These are phyloP conservation scores for Eucalyptus sp. DNA, from an alignment of 345 rosid species.

Conservation along the genomic window DNA sequence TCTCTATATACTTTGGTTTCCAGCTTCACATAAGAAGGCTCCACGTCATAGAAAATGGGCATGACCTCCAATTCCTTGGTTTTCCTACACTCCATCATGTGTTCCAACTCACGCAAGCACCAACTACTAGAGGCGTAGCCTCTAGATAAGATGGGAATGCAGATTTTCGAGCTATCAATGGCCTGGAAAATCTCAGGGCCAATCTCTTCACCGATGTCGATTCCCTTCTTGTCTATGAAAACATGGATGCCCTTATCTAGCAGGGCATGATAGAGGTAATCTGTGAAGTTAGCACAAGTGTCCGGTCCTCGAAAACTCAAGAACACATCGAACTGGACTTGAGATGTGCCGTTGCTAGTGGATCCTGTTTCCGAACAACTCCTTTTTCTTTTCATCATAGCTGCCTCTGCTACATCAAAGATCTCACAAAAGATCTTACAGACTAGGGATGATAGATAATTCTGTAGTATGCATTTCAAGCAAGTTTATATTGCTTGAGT, in stretches of 20 bases:
- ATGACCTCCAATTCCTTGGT: background rate
- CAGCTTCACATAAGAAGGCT: background rate
- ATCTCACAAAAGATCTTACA: too few relatives aligned
- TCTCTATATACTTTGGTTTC: background rate
- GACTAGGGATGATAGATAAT: too few relatives aligned
- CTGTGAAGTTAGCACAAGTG: background rate
- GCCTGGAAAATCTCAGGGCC: background rate
- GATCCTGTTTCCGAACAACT: background rate
- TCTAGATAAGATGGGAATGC: background rate
- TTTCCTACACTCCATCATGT: background rate
- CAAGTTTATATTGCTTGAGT: too few relatives aligned
- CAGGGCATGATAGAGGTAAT: background rate
- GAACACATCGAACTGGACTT: background rate
- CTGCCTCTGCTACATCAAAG: too few relatives aligned
- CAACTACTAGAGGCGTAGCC: background rate
- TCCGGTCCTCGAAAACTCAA: background rate
- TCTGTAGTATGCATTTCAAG: too few relatives aligned
- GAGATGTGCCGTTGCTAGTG: background rate
- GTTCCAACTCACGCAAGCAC: background rate
- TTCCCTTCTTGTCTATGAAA: background rate
- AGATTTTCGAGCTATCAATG: background rate
- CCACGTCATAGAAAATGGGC: background rate
- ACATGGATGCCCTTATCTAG: background rate
- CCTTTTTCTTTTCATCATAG: too few relatives aligned
- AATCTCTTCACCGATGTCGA: background rate